phyloP scores from a whole-genome alignment of 257 asterid species.

The Parsonsia alboflavescens region DNA sequence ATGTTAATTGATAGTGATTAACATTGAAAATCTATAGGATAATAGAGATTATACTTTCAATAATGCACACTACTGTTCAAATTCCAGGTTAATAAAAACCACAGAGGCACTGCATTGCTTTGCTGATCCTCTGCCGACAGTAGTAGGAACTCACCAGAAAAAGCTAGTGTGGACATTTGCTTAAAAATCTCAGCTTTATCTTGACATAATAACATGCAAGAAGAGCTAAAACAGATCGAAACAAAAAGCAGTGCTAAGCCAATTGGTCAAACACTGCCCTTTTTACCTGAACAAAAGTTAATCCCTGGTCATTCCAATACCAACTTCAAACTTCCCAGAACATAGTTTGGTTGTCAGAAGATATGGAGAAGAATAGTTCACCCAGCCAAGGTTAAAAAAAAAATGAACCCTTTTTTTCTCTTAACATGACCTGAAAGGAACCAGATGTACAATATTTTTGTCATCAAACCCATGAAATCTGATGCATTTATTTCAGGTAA shows the following conservation, averaged over 20 bases:
- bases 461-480: neutral
- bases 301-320: neutral
- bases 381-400: too few relatives aligned
- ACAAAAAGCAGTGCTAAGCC: neutral
- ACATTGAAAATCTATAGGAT: neutral
- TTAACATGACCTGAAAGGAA: neutral
- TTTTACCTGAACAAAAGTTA: neutral
- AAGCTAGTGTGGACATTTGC: neutral
- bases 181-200: neutral
- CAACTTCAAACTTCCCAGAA: neutral
- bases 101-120: too few relatives aligned
- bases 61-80: neutral
- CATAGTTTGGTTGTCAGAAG: neutral
- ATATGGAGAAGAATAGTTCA: too few relatives aligned
- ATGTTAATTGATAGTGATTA: neutral
- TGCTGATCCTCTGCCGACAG: neutral
- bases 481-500: neutral
- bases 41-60: neutral
- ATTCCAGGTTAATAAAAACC: neutral
- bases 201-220: neutral
- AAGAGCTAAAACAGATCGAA: neutral
- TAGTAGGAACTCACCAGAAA: neutral
- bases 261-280: neutral
- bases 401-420: too few relatives aligned
- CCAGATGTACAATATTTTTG: neutral